phyloP scores from a whole-genome alignment of 2,329 filamentous ascomycete genomes.

The Hypoxylon rubiginosum region DNA sequence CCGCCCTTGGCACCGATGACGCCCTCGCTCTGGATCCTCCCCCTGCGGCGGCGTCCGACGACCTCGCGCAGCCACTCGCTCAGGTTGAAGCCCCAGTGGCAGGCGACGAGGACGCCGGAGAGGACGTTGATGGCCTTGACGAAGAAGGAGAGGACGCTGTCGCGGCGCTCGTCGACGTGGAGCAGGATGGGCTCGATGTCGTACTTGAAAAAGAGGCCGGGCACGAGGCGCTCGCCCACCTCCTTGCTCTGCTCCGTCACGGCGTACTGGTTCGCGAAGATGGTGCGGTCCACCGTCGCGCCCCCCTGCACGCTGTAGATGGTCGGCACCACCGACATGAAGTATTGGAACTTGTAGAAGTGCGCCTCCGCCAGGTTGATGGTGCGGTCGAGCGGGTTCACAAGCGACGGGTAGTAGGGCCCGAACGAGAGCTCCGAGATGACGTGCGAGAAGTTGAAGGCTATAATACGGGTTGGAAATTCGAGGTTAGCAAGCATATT shows the following conservation, averaged over 20 bases:
- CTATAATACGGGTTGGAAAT: constrained; percentile 59
- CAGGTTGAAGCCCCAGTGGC: constrained; percentile 92
- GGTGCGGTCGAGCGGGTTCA: constrained; percentile 94
- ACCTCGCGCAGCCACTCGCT: constrained; percentile 78
- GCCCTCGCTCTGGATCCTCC: constrained; percentile 61
- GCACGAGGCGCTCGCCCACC: constrained; percentile 78
- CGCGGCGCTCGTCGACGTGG: constrained; percentile 84
- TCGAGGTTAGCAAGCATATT: constrained; percentile 42
- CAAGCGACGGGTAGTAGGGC: constrained; percentile 92
- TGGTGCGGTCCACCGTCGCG: constrained; percentile 64
- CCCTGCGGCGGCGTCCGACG: constrained; percentile 62
- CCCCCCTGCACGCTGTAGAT: constrained; percentile 79
- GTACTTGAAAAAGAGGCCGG: constrained; percentile 98
- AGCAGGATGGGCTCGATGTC: constrained; percentile 97
- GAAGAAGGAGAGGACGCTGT: constrained; percentile 78
- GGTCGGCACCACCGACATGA: constrained; percentile 93
- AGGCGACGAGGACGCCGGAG: constrained; percentile 90
- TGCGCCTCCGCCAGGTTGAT: constrained; percentile 79
- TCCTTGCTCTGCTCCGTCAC: constrained; percentile 88
- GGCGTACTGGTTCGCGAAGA: constrained; percentile 97
- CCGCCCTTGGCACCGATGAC: constrained; percentile 63
- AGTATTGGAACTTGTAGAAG: constrained; percentile 99
- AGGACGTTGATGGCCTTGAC: constrained; percentile 92
- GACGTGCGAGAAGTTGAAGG: constrained; percentile 98
- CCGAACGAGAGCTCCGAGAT: constrained; percentile 97